phyloP scores from a whole-genome alignment of 208 protist genomes.

The Crithidia brevicula region DNA sequence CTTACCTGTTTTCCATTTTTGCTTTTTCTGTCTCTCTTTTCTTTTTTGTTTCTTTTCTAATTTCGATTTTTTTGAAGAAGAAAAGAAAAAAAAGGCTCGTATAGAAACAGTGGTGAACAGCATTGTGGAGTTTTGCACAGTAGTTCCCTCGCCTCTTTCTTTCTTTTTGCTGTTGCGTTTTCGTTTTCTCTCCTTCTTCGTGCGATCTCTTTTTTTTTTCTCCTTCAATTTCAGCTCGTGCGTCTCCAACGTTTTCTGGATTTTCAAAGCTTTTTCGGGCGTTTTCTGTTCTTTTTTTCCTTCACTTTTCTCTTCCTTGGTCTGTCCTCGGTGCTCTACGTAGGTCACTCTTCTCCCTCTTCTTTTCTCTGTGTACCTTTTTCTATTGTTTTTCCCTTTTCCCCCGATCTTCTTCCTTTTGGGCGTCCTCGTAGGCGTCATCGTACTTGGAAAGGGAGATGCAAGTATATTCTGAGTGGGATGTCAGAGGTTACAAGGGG shows the following conservation, averaged over 20 bases:
- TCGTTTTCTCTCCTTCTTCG: slow-evolving; percentile 19
- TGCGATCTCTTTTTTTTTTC: slow-evolving; percentile 33
- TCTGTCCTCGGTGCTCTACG: slow-evolving; percentile 2
- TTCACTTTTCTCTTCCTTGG: slow-evolving; percentile 9
- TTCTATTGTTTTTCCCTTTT: too few species aligned
- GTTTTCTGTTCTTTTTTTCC: slow-evolving; percentile 11
- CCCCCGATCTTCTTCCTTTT: too few species aligned
- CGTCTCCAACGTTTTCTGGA: not conserved
- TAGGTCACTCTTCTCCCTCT: slow-evolving; percentile 9
- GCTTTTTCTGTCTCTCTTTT: not conserved
- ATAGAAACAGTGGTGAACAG: too few species aligned
- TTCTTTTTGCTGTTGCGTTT: slow-evolving; percentile 9
- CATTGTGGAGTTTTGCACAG: too few species aligned
- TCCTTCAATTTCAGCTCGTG: slow-evolving; percentile 10
- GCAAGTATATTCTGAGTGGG: too few species aligned
- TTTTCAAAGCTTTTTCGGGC: slow-evolving; percentile 16
- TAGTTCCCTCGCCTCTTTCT: too few species aligned
- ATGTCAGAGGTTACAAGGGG: too few species aligned
- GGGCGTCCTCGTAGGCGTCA: too few species aligned
- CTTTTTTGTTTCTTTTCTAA: slow-evolving; percentile 4
- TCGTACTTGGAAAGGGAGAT: too few species aligned
- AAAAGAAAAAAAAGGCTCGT: not conserved
- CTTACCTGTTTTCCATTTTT: not conserved
- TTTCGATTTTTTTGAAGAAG: not conserved
- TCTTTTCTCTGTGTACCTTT: slow-evolving; percentile 9